Conservation (phyloP, 257 asterid species). For the Salvia miltiorrhiza region DNA sequence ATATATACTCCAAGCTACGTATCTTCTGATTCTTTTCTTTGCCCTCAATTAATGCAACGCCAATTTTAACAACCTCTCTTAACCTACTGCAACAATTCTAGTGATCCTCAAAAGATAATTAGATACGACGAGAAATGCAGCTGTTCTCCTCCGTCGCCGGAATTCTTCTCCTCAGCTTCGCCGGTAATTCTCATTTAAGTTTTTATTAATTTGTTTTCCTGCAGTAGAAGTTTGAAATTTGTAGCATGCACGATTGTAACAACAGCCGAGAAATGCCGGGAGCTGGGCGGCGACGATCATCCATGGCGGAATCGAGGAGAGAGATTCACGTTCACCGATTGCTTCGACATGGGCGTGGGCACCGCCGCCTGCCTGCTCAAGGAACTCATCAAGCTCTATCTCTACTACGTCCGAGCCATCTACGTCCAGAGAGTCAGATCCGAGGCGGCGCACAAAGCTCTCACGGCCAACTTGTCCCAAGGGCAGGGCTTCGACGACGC, state of each 20-base stretch:
- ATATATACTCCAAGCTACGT: too few relatives aligned
- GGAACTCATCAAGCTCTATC: constrained; percentile 37
- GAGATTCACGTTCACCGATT: constrained; percentile 44
- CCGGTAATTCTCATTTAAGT: not conserved
- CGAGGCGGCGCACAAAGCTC: constrained; percentile 36
- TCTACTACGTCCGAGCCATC: constrained; percentile 46
- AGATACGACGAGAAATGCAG: not conserved
- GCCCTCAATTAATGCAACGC: not conserved
- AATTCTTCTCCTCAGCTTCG: constrained; percentile 12
- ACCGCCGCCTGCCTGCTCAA: constrained; percentile 46
- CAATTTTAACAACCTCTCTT: not conserved
- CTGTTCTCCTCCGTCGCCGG: not conserved
- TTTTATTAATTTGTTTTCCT: too few relatives aligned
- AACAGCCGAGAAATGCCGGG: constrained; percentile 50
- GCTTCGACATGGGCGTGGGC: constrained; percentile 57
- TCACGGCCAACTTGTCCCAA: constrained; percentile 26
- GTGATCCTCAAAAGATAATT: too few relatives aligned
- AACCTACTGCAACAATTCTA: too few relatives aligned
- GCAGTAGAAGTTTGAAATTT: too few relatives aligned
- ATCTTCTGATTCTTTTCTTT: not conserved
- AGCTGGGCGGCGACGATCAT: constrained; percentile 36
- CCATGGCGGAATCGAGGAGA: constrained; percentile 34
- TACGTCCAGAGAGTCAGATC: constrained; percentile 37
- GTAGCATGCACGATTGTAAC: too few relatives aligned
- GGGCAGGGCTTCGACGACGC: constrained; percentile 29